Evolutionary conservation across 2,329 filamentous ascomycete genomes (phyloP), one percentile per base, ranked within the genome.

Genomic region (Aspergillus transmontanensis): DNA sequence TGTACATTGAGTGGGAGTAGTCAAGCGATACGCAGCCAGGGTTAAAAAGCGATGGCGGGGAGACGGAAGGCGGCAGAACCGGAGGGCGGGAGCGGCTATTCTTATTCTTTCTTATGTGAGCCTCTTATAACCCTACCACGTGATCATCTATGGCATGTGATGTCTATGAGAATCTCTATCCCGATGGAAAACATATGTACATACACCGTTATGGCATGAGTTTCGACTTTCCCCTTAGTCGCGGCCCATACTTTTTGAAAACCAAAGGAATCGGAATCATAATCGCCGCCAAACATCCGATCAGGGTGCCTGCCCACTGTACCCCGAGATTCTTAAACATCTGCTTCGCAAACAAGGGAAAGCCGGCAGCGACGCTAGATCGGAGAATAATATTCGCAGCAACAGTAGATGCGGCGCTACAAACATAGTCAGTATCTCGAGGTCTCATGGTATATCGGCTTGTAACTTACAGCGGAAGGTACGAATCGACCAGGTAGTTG

Each of bases 311-410:
- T 3, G 77, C 76, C 78, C 78, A 79, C 48, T 79, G 77, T 2
- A 80, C 68, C 2, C 74, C 73, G 11, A 80, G 55, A n/a, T 74
- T 76, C 10, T 70, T 30, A 46, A 79, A 79, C 76, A 79, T 75
- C 58, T 79, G 77, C 41, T 64, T 72, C 0, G 77, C 68, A 60
- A 78, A 79, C 1, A 79, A 70, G 0, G 77, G 77, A 39, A 79
- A 79, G 1, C 71, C 68, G 2, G 76, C 72, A 5, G 72, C 77
- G 0, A 78, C 66, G 1, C 69, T 60, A 0, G 77, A 79, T 23
- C 77, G 76, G 5, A 78, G 69, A 14, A 86, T 83, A 0, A 84
- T 86, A 65, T 86, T 86, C 6, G 83, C 84, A 11, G 84, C 84
- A 19, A 83, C 75, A 10, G 82, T 81, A 1, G 78, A 81, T 4